A percentile compares a stretch with the other conserved stretches of the same genome.
These are phyloP conservation scores for Phytophthora boehmeriae DNA, from an alignment of 352 stramenopile species.

Conservation along the genomic window DNA sequence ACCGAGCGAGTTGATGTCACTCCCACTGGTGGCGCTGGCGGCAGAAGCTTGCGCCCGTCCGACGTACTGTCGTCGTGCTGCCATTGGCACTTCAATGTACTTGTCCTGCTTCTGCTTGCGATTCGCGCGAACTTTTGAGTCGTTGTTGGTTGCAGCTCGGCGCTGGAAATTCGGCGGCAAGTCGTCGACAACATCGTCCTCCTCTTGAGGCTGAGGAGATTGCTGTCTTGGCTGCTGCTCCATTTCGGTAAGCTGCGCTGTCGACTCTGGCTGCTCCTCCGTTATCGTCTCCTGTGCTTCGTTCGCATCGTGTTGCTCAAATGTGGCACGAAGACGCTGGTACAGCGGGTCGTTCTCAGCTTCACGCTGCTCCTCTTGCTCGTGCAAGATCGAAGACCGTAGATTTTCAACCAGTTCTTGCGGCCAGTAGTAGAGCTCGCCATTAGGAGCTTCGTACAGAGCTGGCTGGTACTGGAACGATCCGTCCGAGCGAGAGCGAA, in stretches of 20 bases:
- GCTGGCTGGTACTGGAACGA: constrained; percentile 22
- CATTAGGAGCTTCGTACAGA: constrained; percentile 30
- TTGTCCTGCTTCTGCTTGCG: constrained; percentile 25
- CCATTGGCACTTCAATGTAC: constrained; percentile 23
- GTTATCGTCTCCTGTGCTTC: neutral
- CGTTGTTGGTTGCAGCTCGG: constrained; percentile 7
- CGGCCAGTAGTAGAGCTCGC: constrained; percentile 53
- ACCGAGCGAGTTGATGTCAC: constrained; percentile 19
- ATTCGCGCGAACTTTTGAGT: constrained; percentile 1
- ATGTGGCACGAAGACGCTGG: constrained; percentile 30
- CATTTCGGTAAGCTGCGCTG: neutral
- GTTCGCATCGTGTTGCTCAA: constrained; percentile 12
- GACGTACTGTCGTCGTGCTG: constrained; percentile 18
- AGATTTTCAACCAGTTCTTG: constrained; percentile 42
- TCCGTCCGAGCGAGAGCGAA: constrained; percentile 15
- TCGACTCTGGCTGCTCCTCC: neutral
- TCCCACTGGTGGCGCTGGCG: constrained; percentile 28
- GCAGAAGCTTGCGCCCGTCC: constrained; percentile 27
- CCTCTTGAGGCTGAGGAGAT: neutral
- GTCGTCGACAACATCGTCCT: constrained; percentile 11
- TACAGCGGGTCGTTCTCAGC: constrained; percentile 27
- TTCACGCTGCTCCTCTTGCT: constrained; percentile 30
- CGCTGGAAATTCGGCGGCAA: constrained; percentile 21
- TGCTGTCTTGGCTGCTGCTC: constrained; percentile 4
- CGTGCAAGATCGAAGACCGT: constrained; percentile 32